Base-by-base conservation (phyloP, 306 rosid genomes). In the Cicer judaicum region DNA sequence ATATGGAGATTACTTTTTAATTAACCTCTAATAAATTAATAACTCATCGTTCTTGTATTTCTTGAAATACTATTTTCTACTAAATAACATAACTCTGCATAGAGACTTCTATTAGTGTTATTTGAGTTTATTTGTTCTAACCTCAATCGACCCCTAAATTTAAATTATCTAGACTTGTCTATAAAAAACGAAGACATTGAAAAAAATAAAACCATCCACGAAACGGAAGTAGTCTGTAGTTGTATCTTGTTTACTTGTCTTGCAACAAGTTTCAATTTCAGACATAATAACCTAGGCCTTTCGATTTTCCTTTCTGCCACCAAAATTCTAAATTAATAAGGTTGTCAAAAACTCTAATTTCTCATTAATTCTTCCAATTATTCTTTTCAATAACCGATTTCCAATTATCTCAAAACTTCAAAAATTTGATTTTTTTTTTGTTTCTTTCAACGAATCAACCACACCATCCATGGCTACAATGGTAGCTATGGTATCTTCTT, bases 401-500 rank as follows among this genome's bases (percentile, higher is more conserved):
- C 5, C 57, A 52, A 52, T 52, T 52, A 14, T 21, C n/a, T 55
- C 7, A 19, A 55, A 55, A 55, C 2, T 19, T 19, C 7, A 19
- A 18, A 29, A 29, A 0, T 29, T 29, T 29, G 38, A 24, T 24
- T 57, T 57, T 0, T 52, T 4, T 14, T 52, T 52, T 29, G 36
- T 29, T 52, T 53, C 59, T 14, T 53, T 53, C 10, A 53, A 53
- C 10, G 40, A n/a, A 59, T 65, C 73, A 7, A 39, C 18, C 14
- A 34, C 6, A 38, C 29, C 34, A 70, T 11, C 46, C 80, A 80
- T 76, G 83, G 74, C 69, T 38, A 34, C 55, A 63, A 14, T 71
- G 19, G 36, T 48, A 66, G 40, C 82, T 38, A 13, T 80, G 82
- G 38, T 64, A 0, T 70, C 79, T 42, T 56, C 79, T 55, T 52